These are phyloP conservation scores for Metroxylon sagu DNA, from an alignment of 176 grass and related monocot genomes.

Conservation along the genomic window DNA sequence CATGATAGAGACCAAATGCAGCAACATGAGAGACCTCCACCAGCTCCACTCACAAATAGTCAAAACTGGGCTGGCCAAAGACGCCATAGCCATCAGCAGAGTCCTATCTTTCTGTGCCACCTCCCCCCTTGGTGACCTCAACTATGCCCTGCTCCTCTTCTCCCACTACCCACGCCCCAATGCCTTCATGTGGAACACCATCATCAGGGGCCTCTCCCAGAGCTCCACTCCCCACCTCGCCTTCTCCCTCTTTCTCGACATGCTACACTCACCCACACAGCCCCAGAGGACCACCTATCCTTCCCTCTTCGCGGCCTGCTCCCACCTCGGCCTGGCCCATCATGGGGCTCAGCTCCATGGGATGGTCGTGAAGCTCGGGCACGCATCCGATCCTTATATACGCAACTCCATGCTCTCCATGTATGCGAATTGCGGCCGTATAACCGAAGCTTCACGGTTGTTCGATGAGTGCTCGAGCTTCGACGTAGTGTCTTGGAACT, in stretches of 20 bases:
- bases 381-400: slow-evolving; percentile 37
- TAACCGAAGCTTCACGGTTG: slow-evolving; percentile 30
- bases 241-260: slow-evolving; percentile 39
- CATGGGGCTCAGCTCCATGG: slow-evolving; percentile 48
- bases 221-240: slow-evolving; percentile 31
- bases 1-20: slow-evolving; percentile 56
- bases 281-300: slow-evolving; percentile 49
- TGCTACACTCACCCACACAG: slow-evolving; percentile 27
- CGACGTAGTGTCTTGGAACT: slow-evolving; percentile 56
- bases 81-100: slow-evolving; percentile 56
- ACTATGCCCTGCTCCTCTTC: slow-evolving; percentile 42
- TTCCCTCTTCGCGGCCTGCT: slow-evolving; percentile 38
- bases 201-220: slow-evolving; percentile 48
- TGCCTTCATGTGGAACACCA: slow-evolving; percentile 71
- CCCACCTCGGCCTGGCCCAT: slow-evolving; percentile 25
- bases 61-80: slow-evolving; percentile 45
- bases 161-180: slow-evolving; percentile 42
- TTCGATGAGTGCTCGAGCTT: slow-evolving; percentile 21
- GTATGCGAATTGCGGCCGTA: slow-evolving; percentile 39
- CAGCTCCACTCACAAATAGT: slow-evolving; percentile 67
- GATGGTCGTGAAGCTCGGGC: slow-evolving; percentile 63
- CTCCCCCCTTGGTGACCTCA: slow-evolving; percentile 19
- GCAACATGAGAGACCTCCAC: slow-evolving; percentile 45
- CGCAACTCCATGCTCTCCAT: slow-evolving; percentile 62
- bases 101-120: slow-evolving; percentile 43